A percentile compares a stretch with the other conserved stretches of the same genome.
Conservation (phyloP, 208 protist species). For the Acanthamoeba royreba region DNA sequence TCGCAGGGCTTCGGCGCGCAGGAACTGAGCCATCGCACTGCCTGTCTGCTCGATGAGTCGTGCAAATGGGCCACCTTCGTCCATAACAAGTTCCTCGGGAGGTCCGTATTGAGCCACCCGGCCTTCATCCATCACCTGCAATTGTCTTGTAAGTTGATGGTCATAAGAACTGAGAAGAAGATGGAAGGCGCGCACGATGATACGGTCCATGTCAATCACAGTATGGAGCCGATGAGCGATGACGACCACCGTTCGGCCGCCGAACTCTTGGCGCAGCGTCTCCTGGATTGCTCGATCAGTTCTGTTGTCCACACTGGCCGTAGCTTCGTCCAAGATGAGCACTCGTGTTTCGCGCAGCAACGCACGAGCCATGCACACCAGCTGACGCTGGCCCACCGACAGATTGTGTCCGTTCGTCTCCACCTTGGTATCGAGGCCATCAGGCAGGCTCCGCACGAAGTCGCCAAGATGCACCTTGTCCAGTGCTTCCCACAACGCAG, state of each 20-base stretch:
- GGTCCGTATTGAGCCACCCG: not conserved
- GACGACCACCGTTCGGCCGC: constrained; percentile 56
- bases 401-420: constrained; percentile 63
- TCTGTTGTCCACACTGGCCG: constrained; percentile 46
- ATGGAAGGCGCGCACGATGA: not conserved
- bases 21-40: not conserved
- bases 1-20: not conserved
- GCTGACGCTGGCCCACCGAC: constrained; percentile 69
- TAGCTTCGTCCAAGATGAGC: constrained; percentile 81
- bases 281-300: constrained; percentile 79
- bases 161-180: not conserved
- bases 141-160: not conserved
- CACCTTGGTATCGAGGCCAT: not conserved
- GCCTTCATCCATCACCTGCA: not conserved
- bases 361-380: constrained; percentile 66
- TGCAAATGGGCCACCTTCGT: not conserved
- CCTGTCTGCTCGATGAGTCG: not conserved
- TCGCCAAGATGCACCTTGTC: constrained; percentile 56
- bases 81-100: not conserved
- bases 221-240: constrained; percentile 78
- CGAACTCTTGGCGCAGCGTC: constrained; percentile 74
- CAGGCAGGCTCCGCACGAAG: not conserved
- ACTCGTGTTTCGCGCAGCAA: constrained; percentile 50
- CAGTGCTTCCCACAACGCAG: constrained; percentile 65
- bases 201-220: constrained; percentile 56